phyloP scores from a whole-genome alignment of 2,329 filamentous ascomycete species.

The Dothideomycetes sp. region DNA sequence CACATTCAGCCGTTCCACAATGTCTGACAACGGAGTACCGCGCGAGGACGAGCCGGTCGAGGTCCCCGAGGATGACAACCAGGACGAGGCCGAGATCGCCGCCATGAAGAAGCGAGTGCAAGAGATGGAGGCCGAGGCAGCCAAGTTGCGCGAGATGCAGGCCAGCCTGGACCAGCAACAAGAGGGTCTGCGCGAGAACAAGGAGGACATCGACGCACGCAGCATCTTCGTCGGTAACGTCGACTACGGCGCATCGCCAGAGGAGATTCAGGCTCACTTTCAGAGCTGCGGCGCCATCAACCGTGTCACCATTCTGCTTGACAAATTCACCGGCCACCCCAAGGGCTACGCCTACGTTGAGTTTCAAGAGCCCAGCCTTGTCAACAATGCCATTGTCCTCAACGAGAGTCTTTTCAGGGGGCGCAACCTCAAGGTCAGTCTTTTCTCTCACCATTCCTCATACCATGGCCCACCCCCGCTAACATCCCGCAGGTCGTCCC shows the following conservation, averaged over 20 bases:
- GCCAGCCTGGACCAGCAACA: slow-evolving; percentile 67
- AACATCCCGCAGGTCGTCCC: slow-evolving; percentile 53
- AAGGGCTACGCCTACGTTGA: slow-evolving; percentile 99
- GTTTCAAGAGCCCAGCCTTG: slow-evolving; percentile 86
- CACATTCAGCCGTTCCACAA: slow-evolving; percentile 9
- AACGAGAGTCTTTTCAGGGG: slow-evolving; percentile 96
- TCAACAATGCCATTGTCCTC: slow-evolving; percentile 84
- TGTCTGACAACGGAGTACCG: slow-evolving; percentile 17
- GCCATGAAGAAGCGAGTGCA: slow-evolving; percentile 43
- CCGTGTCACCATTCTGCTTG: slow-evolving; percentile 88
- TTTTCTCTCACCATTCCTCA: slow-evolving; percentile 2
- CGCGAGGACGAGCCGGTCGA: slow-evolving; percentile 11
- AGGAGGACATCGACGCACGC: slow-evolving; percentile 87
- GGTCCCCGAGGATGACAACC: slow-evolving; percentile 19
- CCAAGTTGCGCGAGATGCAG: slow-evolving; percentile 45
- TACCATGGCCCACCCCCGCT: slow-evolving; percentile 15
- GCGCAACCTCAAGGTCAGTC: slow-evolving; percentile 78
- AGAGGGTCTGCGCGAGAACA: slow-evolving; percentile 76
- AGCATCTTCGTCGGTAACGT: slow-evolving; percentile 99
- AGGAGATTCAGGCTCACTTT: slow-evolving; percentile 98
- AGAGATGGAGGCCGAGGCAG: slow-evolving; percentile 48
- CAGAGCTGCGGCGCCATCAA: slow-evolving; percentile 97
- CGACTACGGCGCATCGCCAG: slow-evolving; percentile 91
- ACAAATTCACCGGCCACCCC: slow-evolving; percentile 98
- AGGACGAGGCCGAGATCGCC: slow-evolving; percentile 31